These are phyloP conservation scores for Chalaropsis ovoidea DNA, from an alignment of 2,329 filamentous ascomycete species.

Conservation along the genomic window DNA sequence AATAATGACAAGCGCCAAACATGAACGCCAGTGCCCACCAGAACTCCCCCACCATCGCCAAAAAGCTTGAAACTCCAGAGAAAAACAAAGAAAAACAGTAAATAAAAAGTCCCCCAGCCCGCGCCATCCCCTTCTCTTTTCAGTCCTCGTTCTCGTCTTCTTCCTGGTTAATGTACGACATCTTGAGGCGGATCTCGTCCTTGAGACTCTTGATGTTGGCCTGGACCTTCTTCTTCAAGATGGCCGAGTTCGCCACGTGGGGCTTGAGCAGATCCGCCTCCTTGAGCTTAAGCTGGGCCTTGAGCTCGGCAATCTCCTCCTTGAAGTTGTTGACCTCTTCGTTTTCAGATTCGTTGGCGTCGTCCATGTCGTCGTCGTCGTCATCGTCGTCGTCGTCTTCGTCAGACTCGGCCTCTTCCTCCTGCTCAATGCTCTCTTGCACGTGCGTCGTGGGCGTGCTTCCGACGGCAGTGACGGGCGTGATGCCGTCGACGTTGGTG, in stretches of 20 bases:
- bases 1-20: not conserved
- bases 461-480: constrained; percentile 37
- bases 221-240: constrained; percentile 43
- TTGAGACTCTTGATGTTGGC: constrained; percentile 41
- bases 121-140: not conserved
- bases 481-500: constrained; percentile 38
- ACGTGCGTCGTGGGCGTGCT: constrained; percentile 37
- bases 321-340: constrained; percentile 46
- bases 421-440: constrained; percentile 40
- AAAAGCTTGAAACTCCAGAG: constrained; percentile 2
- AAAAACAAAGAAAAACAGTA: constrained; percentile 12
- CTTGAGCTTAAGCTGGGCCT: constrained; percentile 41
- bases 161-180: constrained; percentile 35
- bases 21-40: not conserved
- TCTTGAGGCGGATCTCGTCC: constrained; percentile 39
- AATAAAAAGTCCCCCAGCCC: not conserved
- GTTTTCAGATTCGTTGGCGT: constrained; percentile 41
- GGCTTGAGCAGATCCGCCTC: constrained; percentile 37
- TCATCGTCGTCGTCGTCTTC: constrained; percentile 41
- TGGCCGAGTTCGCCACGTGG: constrained; percentile 35
- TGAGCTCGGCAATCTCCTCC: constrained; percentile 45
- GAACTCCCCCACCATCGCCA: not conserved
- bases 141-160: constrained; percentile 23
- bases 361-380: constrained; percentile 43
- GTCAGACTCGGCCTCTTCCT: constrained; percentile 39